Base-by-base conservation (phyloP, 2,329 filamentous ascomycete species). In the Aspergillus costaricaensis region DNA sequence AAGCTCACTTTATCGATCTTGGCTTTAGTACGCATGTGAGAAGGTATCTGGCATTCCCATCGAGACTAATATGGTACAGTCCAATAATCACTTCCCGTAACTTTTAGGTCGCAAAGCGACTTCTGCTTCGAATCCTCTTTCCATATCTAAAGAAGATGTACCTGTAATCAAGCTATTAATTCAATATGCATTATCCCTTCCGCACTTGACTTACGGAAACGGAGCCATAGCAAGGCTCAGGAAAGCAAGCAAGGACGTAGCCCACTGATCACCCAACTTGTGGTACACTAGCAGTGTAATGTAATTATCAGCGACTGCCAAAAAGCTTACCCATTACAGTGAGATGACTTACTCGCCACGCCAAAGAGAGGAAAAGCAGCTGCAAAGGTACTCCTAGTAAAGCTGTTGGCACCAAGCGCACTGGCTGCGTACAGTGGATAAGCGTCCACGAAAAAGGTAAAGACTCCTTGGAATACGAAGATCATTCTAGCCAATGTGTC, bases 321-420 rank as follows among this genome's bases (percentile, higher is more conserved):
- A 0, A 8, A 12, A 1, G 12, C 12, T 0, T 36, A 36, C 0
- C 2, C 32, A 36, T 3, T 27, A 36, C 4, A 36, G 10, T n/a
- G 1, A 43, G 5, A 5, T 5, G 2, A 36, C 53, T 47, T 21
- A 55, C 53, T 58, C 5, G 41, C 58, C 17, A 84, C 81, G 6
- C 88, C 88, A 70, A 91, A 91, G 1, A 91, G 77, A 9, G 89
- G 89, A 66, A 91, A 92, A 2, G 84, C 85, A 59, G 90, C 91
- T 58, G 88, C 91, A 77, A 94, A 93, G 9, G 83, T 80, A 64
- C 87, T 91, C 58, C 92, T 83, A 54, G 89, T 84, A 72, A 93
- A 90, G 36, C 87, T 88, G 68, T 95, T 93, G 32, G 91, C 91
- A 5, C 91, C 91, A 73, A 96, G 82, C 4, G 91, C 91, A 58